Evolutionary conservation across 2,329 filamentous ascomycete species (phyloP).

Genomic region (Botryosphaeria dothidea): DNA sequence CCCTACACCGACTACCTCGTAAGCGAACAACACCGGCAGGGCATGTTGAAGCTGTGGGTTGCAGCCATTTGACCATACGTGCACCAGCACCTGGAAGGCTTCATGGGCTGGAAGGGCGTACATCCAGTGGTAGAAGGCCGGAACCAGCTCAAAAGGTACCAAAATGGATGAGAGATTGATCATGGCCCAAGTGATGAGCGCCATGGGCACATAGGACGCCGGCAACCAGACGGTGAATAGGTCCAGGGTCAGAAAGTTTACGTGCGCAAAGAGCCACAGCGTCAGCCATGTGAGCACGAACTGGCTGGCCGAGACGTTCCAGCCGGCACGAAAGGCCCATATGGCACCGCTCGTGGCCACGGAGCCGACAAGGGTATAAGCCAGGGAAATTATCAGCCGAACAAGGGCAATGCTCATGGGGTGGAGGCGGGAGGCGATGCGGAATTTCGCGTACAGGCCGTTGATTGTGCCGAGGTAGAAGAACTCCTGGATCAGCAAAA

Average conservation of each 20-base stretch:
- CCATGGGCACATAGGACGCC: constrained; percentile 45
- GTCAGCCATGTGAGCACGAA: constrained; percentile 47
- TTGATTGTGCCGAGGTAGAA: constrained; percentile 24
- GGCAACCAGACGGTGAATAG: constrained; percentile 45
- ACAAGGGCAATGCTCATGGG: constrained; percentile 23
- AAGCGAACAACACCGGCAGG: constrained; percentile 46
- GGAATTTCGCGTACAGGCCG: constrained; percentile 25
- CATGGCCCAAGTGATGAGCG: constrained; percentile 47
- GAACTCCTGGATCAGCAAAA: too few relatives aligned
- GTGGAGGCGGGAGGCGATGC: constrained; percentile 22
- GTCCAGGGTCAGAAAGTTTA: constrained; percentile 49
- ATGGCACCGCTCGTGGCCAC: constrained; percentile 44
- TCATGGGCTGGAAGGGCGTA: constrained; percentile 45
- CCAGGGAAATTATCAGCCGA: constrained; percentile 36
- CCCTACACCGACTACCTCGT: neutral
- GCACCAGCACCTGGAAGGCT: constrained; percentile 42
- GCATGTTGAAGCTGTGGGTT: constrained; percentile 42
- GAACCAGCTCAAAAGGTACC: constrained; percentile 45
- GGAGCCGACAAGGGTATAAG: constrained; percentile 44
- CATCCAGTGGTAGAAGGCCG: constrained; percentile 44
- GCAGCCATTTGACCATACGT: constrained; percentile 48
- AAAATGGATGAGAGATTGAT: constrained; percentile 46
- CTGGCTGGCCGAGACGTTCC: constrained; percentile 43
- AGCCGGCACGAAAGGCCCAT: constrained; percentile 46
- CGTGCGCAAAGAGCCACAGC: constrained; percentile 47